Base-by-base conservation (phyloP, 2,329 filamentous ascomycete species). In the Cryphonectria parasitica region DNA sequence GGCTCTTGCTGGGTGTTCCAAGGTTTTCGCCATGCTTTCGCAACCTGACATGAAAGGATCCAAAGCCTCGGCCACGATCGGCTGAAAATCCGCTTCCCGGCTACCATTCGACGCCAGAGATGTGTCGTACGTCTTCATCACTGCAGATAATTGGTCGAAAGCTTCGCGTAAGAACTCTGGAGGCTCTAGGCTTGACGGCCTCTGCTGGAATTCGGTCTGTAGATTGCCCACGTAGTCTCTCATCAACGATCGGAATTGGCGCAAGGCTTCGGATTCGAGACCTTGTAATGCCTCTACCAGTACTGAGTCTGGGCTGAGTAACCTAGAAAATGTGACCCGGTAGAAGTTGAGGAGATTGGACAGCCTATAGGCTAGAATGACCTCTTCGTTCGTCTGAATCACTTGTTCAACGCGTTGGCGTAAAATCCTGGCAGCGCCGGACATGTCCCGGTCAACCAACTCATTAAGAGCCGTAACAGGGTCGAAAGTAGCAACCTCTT, bases 331-430 rank as follows among this genome's bases (percentile, higher is more conserved):
- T 0, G 95, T 98, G 73, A 89, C 86, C 41, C 89, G 90, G 81
- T 99, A 99, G 81, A 99, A 99, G 56, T 89, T 90, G 58, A 98
- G 86, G 1, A 99, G 84, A 75, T 97, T 98, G 15, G 93, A 91
- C 56, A 98, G 89, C 78, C 94, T 96, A 83, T 97, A 99, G 45
- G 94, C 91, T 64, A 94, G 84, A 28, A 97, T 93, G 0, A 91
- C 91, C 71, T 98, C 95, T 75, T 98, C 95, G 78, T 97, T 95
- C 72, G 92, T 92, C 76, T 97, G 94, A 22, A 98, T 91, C 28
- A 97, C 92, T 76, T 98, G 92, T 79, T 98, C 95, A 67, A 97
- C 90, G 43, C 95, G 88, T 79, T 98, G 95, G 36, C 92, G 90
- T n/a, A 98, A 81, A n/a, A 95, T 89, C 31, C 93, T 89, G 52